Percentiles rank a stretch among this genome's conserved stretches.
phyloP scores from a whole-genome alignment of 805 yeast species.

The Blastobotrys chiropterorum region DNA sequence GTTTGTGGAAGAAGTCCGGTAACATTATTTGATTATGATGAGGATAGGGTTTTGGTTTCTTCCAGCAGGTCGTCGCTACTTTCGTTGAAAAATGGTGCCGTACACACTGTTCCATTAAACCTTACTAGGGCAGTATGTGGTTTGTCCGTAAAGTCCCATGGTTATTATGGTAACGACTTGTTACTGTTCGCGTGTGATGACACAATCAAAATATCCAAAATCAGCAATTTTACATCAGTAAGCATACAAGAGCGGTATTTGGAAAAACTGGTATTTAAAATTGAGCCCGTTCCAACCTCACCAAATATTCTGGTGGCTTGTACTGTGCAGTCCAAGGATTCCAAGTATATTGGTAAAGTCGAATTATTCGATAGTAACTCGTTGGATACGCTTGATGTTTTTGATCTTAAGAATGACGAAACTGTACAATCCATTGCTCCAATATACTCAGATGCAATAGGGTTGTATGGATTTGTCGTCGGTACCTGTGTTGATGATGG shows the following conservation, averaged over 20 bases:
- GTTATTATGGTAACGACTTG: neutral
- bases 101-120: neutral
- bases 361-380: neutral
- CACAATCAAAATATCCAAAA: neutral
- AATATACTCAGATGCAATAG: neutral
- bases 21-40: neutral
- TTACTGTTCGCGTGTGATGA: neutral
- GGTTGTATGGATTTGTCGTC: slow-evolving; percentile 5
- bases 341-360: neutral
- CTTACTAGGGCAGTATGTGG: neutral
- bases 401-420: neutral
- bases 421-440: slow-evolving; percentile 1
- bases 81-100: neutral
- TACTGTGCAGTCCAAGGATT: neutral
- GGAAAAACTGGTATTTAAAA: neutral
- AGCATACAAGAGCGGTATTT: neutral
- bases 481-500: slow-evolving; percentile 3
- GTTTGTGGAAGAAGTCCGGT: neutral
- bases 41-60: neutral
- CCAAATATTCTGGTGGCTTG: neutral
- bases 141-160: neutral
- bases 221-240: neutral
- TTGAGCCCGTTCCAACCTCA: neutral
- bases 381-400: neutral
- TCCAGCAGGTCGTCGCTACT: neutral